Evolutionary conservation across 2,329 filamentous ascomycete genomes (phyloP), one percentile per base, ranked within the genome.

Genomic region (Sphaerostilbella broomeana): DNA sequence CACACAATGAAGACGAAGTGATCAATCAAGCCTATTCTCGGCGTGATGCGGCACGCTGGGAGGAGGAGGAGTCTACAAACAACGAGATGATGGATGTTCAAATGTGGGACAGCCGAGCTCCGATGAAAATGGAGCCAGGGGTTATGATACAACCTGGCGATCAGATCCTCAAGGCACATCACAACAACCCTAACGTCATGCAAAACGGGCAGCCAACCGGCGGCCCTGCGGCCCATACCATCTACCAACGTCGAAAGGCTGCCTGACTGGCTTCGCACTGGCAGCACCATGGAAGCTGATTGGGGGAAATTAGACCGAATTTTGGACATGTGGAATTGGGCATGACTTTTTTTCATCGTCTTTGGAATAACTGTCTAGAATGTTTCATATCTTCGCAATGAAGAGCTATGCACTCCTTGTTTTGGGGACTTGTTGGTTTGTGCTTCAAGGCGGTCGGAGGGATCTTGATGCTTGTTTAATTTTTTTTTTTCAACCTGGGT

Each of bases 1-100:
- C n/a, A n/a, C 48, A 56, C 27, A 46, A 43, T 12, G 57, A 61
- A 24, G 58, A 63, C 32, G 59, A 60, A 2, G 51, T 63, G n/a
- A 58, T 63, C 34, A 54, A 56, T 36, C 59, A 63, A 36, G 58
- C 61, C 12, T 50, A 53, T 32, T 38, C 38, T 20, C 42, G 48
- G 13, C 45, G 42, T 13, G 46, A 51, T 38, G n/a, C n/a, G n/a
- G 37, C 50, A 31, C 54, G 53, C 33, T 50, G 51, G 45, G 52
- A 59, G 20, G 51, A 57, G 7, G 50, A 51, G 20, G 37, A 47
- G 5, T 42, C 51, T 16, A 40, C 39, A n/a, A 49, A 49, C 13
- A 45, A 42, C 25, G 51, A 51, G 22, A 51, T 58, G 43, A 53
- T 60, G 47, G 55, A 55, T 18, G 42, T 52, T 26, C 47, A 51